Evolutionary conservation across 345 rosid genomes (phyloP).

Genomic region (Barbarea vulgaris): DNA sequence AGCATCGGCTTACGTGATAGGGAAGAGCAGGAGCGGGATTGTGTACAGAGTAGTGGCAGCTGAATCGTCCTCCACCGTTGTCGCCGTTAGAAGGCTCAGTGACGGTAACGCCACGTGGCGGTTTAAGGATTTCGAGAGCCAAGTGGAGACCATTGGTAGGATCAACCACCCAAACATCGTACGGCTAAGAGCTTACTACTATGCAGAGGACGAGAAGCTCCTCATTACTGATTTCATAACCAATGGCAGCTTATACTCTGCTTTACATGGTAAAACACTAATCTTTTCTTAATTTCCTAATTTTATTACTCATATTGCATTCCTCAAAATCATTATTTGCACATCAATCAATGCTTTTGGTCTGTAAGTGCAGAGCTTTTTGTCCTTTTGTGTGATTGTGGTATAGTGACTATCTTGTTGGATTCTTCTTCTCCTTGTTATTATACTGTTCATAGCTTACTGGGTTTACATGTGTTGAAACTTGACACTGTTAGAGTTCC

Average conservation of each 20-base stretch:
- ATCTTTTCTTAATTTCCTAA: neutral
- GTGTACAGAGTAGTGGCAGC: slow-evolving; percentile 95
- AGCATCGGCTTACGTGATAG: slow-evolving; percentile 94
- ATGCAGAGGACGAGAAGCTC: slow-evolving; percentile 96
- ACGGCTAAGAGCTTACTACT: slow-evolving; percentile 81
- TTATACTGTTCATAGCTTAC: slow-evolving; percentile 7
- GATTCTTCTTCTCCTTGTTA: slow-evolving; percentile 25
- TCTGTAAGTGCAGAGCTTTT: slow-evolving; percentile 22
- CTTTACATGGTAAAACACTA: slow-evolving; percentile 50
- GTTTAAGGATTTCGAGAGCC: slow-evolving; percentile 77
- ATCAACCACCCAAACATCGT: slow-evolving; percentile 92
- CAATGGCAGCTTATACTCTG: slow-evolving; percentile 79
- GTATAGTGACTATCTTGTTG: slow-evolving; percentile 11
- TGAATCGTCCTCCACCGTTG: slow-evolving; percentile 60
- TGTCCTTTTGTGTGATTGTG: slow-evolving; percentile 5
- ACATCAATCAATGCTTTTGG: neutral
- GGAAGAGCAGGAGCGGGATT: slow-evolving; percentile 92
- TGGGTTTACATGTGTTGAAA: slow-evolving; percentile 27
- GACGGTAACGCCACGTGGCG: slow-evolving; percentile 82
- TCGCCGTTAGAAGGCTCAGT: slow-evolving; percentile 87
- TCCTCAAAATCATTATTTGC: neutral
- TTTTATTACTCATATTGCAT: neutral
- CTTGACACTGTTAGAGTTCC: neutral
- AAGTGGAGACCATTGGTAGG: slow-evolving; percentile 74
- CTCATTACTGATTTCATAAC: slow-evolving; percentile 80